Evolutionary conservation across 2,329 filamentous ascomycete species (phyloP).

Genomic region (Cladophialophora yegresii): DNA sequence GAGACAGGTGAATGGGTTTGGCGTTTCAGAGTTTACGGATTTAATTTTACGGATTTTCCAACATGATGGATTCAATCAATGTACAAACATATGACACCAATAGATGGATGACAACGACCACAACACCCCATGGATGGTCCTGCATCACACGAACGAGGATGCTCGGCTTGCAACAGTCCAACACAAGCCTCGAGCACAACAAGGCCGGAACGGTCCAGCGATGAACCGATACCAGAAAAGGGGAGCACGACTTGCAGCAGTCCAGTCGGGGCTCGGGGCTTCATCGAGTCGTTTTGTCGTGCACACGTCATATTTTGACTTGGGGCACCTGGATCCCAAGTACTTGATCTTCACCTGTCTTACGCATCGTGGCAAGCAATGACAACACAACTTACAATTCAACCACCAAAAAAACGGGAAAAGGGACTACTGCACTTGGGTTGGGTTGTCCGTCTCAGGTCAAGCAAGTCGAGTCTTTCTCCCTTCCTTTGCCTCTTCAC

Average conservation of each 20-base stretch:
- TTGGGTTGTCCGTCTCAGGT: neutral
- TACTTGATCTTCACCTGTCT: neutral
- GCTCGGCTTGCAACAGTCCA: conserved; percentile 16
- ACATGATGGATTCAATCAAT: conserved; percentile 14
- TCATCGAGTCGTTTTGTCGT: neutral
- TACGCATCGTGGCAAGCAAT: neutral
- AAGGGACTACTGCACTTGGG: neutral
- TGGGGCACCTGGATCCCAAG: too few relatives aligned
- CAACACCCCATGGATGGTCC: conserved; percentile 14
- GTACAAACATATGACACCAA: conserved; percentile 22
- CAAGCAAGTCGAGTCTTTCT: neutral
- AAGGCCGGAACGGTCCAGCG: conserved; percentile 33
- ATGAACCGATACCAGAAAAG: conserved; percentile 27
- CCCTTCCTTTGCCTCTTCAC: neutral
- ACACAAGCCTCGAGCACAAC: conserved; percentile 23
- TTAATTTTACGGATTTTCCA: conserved; percentile 4
- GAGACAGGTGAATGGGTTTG: conserved; percentile 5
- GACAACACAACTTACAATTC: neutral
- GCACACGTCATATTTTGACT: too few relatives aligned
- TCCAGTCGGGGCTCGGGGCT: conserved; percentile 24
- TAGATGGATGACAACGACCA: neutral
- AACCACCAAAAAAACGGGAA: neutral
- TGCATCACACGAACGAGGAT: conserved; percentile 17
- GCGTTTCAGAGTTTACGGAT: conserved; percentile 7
- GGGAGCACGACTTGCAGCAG: conserved; percentile 34